Percentiles rank a stretch among this genome's conserved stretches.
These are phyloP conservation scores for Ustilago tritici DNA, from an alignment of 1,284 basidiomycete species.

Conservation along the genomic window DNA sequence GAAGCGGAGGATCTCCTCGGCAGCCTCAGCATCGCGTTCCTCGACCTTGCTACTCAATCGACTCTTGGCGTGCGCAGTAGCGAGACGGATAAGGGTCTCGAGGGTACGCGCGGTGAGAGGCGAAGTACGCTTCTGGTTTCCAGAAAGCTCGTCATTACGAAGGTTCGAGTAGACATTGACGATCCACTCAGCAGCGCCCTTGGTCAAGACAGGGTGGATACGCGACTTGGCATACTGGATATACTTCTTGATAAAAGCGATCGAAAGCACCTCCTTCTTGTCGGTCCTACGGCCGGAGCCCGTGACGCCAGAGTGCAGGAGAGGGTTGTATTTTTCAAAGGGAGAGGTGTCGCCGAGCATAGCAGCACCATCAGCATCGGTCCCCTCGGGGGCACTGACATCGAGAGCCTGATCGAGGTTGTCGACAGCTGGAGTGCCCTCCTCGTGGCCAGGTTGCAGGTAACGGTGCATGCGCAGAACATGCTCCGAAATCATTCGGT, in stretches of 20 bases:
- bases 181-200: constrained; percentile 94
- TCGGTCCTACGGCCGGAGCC: constrained; percentile 40
- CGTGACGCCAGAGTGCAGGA: constrained; percentile 87
- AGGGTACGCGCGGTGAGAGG: constrained; percentile 98
- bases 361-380: constrained; percentile 58
- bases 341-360: constrained; percentile 61
- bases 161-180: constrained; percentile 91
- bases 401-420: constrained; percentile 76
- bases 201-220: constrained; percentile 80
- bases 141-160: constrained; percentile 90
- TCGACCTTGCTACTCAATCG: constrained; percentile 88
- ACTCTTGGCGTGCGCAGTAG: constrained; percentile 97
- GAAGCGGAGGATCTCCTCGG: constrained; percentile 94
- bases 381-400: constrained; percentile 61
- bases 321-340: constrained; percentile 93
- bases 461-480: constrained; percentile 98
- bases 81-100: constrained; percentile 96
- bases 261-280: constrained; percentile 86
- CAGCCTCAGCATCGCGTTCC: constrained; percentile 86
- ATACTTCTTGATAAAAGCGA: constrained; percentile 97
- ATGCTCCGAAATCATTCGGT: constrained; percentile 95
- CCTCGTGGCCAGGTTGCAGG: constrained; percentile 93
- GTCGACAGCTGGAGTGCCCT: constrained; percentile 84
- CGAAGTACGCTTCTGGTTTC: constrained; percentile 94
- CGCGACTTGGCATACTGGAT: constrained; percentile 95